Conservation (phyloP, 257 asterid species). For the Gentiana macrophylla region DNA sequence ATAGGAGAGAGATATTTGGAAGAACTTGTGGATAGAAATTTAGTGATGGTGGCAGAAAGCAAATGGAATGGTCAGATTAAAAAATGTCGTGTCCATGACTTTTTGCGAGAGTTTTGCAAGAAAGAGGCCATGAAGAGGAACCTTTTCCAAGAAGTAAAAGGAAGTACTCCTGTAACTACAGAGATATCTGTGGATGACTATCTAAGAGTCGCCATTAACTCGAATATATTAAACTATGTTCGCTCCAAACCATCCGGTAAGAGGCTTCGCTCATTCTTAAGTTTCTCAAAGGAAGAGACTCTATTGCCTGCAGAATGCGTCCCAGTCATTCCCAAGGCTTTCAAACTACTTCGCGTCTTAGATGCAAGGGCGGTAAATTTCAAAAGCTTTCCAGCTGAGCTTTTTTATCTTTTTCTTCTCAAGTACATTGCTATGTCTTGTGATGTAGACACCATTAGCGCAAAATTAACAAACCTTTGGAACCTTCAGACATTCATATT, state of each 20-base stretch:
- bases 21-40: conserved; percentile 1
- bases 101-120: conserved; percentile 7
- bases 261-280: conserved; percentile 1
- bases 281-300: conserved; percentile 1
- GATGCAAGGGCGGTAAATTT: conserved; percentile 20
- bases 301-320: not conserved
- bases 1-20: conserved; percentile 2
- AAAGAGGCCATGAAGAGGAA: not conserved
- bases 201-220: not conserved
- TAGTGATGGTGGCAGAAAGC: conserved; percentile 2
- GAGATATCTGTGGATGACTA: not conserved
- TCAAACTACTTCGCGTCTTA: conserved; percentile 22
- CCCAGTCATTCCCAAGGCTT: conserved; percentile 16
- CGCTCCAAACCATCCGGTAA: not conserved
- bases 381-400: not conserved
- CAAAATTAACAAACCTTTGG: conserved; percentile 2
- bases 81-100: conserved; percentile 10
- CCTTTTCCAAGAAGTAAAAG: conserved; percentile 3
- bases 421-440: conserved; percentile 4
- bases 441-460: conserved; percentile 5
- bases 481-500: conserved; percentile 13
- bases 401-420: not conserved
- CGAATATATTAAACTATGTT: not conserved
- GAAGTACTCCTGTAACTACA: not conserved
- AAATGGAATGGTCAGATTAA: conserved; percentile 7